Evolutionary conservation across 805 yeast genomes (phyloP).

Genomic region (Starmerella geochares): DNA sequence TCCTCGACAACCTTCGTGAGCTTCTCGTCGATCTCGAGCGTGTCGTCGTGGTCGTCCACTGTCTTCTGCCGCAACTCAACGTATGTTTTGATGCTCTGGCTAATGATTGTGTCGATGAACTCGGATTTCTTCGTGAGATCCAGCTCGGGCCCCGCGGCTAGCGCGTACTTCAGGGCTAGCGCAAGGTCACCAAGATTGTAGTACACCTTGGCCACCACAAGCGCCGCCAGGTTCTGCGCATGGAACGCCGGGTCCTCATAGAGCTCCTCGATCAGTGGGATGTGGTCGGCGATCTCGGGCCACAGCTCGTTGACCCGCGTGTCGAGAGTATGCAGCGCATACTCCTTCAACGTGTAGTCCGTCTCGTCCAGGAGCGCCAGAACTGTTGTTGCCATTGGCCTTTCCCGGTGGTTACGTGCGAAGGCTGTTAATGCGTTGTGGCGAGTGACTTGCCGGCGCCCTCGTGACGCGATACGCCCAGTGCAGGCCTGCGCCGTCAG

Average conservation of each 20-base stretch:
- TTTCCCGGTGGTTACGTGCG: conserved; percentile 5
- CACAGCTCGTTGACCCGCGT: conserved; percentile 80
- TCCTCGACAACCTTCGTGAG: conserved; percentile 65
- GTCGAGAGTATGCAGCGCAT: conserved; percentile 76
- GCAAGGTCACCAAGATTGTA: conserved; percentile 92
- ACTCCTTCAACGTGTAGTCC: conserved; percentile 64
- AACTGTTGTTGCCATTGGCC: conserved; percentile 60
- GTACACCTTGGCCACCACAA: conserved; percentile 79
- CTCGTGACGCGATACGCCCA: neutral
- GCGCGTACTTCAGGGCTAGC: conserved; percentile 77
- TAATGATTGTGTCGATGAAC: conserved; percentile 84
- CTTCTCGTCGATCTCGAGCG: conserved; percentile 41
- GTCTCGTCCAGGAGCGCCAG: conserved; percentile 79
- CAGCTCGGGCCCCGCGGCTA: conserved; percentile 73
- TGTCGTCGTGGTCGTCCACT: conserved; percentile 32
- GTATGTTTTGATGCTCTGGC: conserved; percentile 82
- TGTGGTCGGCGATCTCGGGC: conserved; percentile 92
- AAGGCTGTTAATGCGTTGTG: neutral
- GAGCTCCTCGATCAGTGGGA: conserved; percentile 79
- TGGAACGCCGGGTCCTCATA: conserved; percentile 75
- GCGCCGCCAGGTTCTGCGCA: conserved; percentile 74
- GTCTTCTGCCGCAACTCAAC: conserved; percentile 49
- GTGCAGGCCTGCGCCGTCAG: neutral
- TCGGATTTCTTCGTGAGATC: conserved; percentile 68
- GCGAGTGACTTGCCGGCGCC: neutral